Percentiles rank a stretch among this genome's conserved stretches.
Evolutionary conservation across 2,329 filamentous ascomycete genomes (phyloP).

Genomic region (Cordyceps militaris): DNA sequence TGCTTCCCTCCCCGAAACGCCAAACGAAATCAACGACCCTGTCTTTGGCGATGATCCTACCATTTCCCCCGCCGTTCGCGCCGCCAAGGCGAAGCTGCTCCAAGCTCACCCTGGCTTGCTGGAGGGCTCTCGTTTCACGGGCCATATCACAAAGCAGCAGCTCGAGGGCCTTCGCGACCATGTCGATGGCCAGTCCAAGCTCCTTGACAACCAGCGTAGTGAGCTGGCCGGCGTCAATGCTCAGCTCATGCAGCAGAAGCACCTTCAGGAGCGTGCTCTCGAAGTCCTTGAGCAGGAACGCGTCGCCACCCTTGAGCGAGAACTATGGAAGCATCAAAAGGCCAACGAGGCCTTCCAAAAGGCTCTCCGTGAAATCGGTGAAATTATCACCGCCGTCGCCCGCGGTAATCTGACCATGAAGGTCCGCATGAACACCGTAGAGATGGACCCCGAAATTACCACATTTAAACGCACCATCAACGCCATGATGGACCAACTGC

Average conservation of each 20-base stretch:
- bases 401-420: constrained; percentile 95
- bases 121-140: constrained; percentile 29
- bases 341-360: constrained; percentile 99
- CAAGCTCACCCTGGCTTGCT: constrained; percentile 31
- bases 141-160: constrained; percentile 69
- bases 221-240: constrained; percentile 80
- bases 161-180: constrained; percentile 82
- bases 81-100: constrained; percentile 39
- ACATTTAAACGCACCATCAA: constrained; percentile 98
- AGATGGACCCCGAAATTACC: constrained; percentile 97
- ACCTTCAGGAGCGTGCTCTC: constrained; percentile 74
- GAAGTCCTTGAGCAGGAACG: constrained; percentile 79
- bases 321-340: constrained; percentile 94
- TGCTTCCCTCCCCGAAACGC: constrained; percentile 67
- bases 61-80: constrained; percentile 33
- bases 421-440: constrained; percentile 87
- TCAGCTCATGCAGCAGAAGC: constrained; percentile 78
- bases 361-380: constrained; percentile 89
- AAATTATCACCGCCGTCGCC: constrained; percentile 93
- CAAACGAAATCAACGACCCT: constrained; percentile 65
- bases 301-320: constrained; percentile 81
- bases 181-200: constrained; percentile 86
- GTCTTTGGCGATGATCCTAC: constrained; percentile 50
- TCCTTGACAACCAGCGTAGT: constrained; percentile 80
- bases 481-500: constrained; percentile 97